Evolutionary conservation across 768 basidiomycete species (phyloP).

Genomic region (Russula brevipes): DNA sequence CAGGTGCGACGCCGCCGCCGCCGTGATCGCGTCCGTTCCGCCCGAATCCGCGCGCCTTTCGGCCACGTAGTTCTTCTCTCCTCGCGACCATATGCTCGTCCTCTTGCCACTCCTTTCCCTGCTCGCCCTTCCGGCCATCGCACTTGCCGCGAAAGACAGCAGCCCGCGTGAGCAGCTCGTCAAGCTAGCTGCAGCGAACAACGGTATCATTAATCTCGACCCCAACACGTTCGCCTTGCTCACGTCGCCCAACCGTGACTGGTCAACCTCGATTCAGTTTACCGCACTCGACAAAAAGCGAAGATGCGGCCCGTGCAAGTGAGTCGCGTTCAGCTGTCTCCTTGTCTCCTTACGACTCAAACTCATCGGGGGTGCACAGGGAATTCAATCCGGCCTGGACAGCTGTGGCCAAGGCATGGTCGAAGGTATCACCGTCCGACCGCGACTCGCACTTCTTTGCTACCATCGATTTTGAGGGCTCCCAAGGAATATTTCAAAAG

Average conservation of each 20-base stretch:
- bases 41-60: neutral
- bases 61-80: conserved; percentile 17
- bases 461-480: conserved; percentile 81
- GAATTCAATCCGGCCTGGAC: conserved; percentile 81
- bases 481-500: conserved; percentile 71
- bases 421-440: conserved; percentile 49
- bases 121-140: conserved; percentile 32
- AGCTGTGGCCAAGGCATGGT: conserved; percentile 83
- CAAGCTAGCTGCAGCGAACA: conserved; percentile 61
- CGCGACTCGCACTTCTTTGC: conserved; percentile 89
- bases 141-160: conserved; percentile 29
- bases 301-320: conserved; percentile 92
- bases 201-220: conserved; percentile 81
- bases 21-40: neutral
- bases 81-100: conserved; percentile 23
- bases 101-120: conserved; percentile 33
- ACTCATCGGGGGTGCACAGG: conserved; percentile 38
- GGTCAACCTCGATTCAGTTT: conserved; percentile 82
- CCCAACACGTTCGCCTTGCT: conserved; percentile 71
- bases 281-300: conserved; percentile 80
- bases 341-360: too few relatives aligned
- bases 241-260: conserved; percentile 68
- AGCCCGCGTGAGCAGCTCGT: conserved; percentile 52
- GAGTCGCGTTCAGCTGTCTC: conserved; percentile 29
- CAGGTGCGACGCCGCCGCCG: neutral